These are phyloP conservation scores for Houttuynia cordata DNA, from an alignment of 164 flowering plant genomes.

Conservation along the genomic window DNA sequence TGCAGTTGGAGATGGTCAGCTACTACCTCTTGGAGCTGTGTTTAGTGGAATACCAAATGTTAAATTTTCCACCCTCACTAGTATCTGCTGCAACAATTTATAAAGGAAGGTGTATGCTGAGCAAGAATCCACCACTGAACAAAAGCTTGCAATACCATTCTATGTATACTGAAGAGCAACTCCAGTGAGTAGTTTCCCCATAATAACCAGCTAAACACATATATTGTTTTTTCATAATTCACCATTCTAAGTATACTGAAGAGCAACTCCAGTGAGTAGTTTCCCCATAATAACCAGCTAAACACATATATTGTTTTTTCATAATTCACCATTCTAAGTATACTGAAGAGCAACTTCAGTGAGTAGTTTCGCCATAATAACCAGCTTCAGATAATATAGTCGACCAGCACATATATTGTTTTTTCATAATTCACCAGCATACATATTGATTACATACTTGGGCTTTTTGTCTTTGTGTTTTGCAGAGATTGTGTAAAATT, in stretches of 20 bases:
- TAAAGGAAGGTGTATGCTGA: constrained; percentile 52
- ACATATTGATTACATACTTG: neutral
- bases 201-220: too few relatives aligned
- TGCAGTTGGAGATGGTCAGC: constrained; percentile 64
- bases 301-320: too few relatives aligned
- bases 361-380: constrained; percentile 10
- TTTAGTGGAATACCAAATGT: constrained; percentile 63
- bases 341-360: constrained; percentile 51
- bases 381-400: too few relatives aligned
- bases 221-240: too few relatives aligned
- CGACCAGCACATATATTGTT: too few relatives aligned
- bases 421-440: neutral
- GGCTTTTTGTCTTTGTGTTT: neutral
- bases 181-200: constrained; percentile 28
- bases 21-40: constrained; percentile 69
- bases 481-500: constrained; percentile 37
- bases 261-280: constrained; percentile 43
- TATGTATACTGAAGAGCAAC: constrained; percentile 43
- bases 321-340: constrained; percentile 43
- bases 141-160: constrained; percentile 40
- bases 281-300: too few relatives aligned
- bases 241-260: constrained; percentile 45
- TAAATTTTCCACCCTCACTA: constrained; percentile 62
- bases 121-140: constrained; percentile 37
- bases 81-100: constrained; percentile 73